Evolutionary conservation across 177 flowering plant species (phyloP).

Genomic region (Tripterygium wilfordii): DNA sequence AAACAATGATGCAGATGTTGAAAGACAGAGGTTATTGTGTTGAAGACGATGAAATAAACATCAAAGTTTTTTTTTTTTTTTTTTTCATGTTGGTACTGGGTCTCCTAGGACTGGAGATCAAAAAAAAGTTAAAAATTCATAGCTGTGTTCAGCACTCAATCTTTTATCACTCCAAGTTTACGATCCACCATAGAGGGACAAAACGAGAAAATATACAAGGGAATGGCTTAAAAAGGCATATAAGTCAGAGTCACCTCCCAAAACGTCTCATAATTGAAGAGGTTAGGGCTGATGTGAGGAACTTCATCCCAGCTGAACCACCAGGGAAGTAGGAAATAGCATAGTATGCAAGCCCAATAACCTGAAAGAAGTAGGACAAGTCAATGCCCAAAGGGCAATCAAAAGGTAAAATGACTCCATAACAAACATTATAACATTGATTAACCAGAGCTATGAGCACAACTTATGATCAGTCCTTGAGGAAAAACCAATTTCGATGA

Average conservation of each 20-base stretch:
- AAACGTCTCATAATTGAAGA: constrained; percentile 74
- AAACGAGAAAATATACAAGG: neutral
- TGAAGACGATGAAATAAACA: no score
- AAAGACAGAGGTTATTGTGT: no score
- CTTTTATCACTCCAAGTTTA: no score
- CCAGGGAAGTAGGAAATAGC: constrained; percentile 91
- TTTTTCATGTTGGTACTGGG: no score
- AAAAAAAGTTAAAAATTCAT: no score
- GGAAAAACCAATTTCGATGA: no score
- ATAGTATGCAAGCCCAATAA: constrained; percentile 79
- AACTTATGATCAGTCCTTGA: neutral
- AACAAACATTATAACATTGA: no score
- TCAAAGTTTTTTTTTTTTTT: no score
- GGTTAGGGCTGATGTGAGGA: constrained; percentile 61
- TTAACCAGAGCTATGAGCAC: neutral
- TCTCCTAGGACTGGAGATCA: no score
- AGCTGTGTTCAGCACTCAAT: no score
- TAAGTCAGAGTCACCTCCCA: constrained; percentile 56
- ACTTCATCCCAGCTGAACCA: constrained; percentile 89
- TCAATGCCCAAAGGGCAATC: neutral
- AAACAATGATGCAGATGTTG: no score
- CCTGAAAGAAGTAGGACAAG: constrained; percentile 26
- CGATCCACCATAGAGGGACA: no score
- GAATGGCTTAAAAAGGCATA: neutral
- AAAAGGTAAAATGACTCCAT: neutral